Conservation (phyloP, 495 filamentous ascomycete genomes). For the Penicillium waksmanii region DNA sequence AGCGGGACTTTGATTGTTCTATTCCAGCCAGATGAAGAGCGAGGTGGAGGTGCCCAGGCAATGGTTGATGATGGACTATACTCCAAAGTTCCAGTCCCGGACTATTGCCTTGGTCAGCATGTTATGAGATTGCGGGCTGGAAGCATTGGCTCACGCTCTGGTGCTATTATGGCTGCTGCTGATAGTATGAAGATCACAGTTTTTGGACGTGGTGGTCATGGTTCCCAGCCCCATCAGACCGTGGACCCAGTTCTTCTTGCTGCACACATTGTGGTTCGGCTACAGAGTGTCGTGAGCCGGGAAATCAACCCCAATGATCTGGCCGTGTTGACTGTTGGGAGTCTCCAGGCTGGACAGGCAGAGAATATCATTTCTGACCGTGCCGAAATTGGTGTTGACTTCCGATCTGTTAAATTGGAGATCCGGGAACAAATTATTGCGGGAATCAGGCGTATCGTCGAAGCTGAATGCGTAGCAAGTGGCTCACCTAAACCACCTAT, state of each 20-base stretch:
- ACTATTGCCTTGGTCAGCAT: conserved; percentile 56
- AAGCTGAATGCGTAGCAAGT: conserved; percentile 52
- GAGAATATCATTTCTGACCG: conserved; percentile 57
- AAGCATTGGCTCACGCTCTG: conserved; percentile 38
- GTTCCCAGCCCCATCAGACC: conserved; percentile 51
- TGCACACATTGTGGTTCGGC: conserved; percentile 47
- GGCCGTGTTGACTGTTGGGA: conserved; percentile 56
- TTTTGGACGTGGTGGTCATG: conserved; percentile 57
- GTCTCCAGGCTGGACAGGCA: conserved; percentile 53
- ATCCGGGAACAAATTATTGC: conserved; percentile 43
- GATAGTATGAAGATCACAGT: conserved; percentile 57
- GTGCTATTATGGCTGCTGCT: conserved; percentile 50
- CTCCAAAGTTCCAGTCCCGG: conserved; percentile 49
- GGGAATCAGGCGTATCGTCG: conserved; percentile 52
- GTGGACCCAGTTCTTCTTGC: conserved; percentile 57
- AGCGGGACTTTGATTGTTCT: conserved; percentile 55
- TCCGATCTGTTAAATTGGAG: conserved; percentile 45
- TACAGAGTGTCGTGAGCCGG: conserved; percentile 56
- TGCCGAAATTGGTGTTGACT: conserved; percentile 52
- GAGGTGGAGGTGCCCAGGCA: conserved; percentile 52
- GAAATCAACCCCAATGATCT: conserved; percentile 52
- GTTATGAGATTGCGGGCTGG: conserved; percentile 54
- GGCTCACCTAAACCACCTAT: conserved; percentile 49
- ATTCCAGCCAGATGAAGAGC: conserved; percentile 60
- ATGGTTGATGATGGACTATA: conserved; percentile 61